Conservation (phyloP, 495 filamentous ascomycete species). For the Podospora australis region DNA sequence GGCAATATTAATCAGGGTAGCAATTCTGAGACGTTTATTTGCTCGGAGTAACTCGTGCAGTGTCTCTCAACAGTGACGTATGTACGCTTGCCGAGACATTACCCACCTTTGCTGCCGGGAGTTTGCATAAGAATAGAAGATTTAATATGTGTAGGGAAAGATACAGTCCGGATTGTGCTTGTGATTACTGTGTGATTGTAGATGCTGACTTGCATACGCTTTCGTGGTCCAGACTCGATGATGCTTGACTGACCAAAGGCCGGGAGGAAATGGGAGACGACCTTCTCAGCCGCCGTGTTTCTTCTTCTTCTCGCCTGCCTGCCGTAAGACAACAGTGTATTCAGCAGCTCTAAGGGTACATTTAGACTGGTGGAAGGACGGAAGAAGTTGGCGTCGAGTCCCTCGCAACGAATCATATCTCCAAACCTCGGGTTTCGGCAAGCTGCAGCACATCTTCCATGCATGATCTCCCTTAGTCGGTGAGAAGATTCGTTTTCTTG, state of each 20-base stretch:
- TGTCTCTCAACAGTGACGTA: background rate
- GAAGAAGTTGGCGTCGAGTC: slow-evolving; percentile 12
- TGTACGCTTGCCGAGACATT: slow-evolving; percentile 14
- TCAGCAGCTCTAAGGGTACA: slow-evolving; percentile 7
- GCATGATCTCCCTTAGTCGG: slow-evolving; percentile 15
- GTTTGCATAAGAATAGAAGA: slow-evolving; percentile 4
- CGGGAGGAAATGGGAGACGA: too few relatives aligned
- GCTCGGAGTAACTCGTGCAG: background rate
- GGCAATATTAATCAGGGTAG: too few relatives aligned
- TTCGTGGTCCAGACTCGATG: background rate
- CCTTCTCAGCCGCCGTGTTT: too few relatives aligned
- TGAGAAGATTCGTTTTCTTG: slow-evolving; percentile 5
- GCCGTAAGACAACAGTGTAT: background rate
- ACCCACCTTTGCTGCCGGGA: slow-evolving; percentile 8
- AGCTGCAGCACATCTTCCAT: background rate
- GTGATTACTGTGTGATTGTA: slow-evolving; percentile 4
- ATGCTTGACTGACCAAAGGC: too few relatives aligned
- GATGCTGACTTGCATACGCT: background rate
- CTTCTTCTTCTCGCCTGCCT: background rate
- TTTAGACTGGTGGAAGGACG: slow-evolving; percentile 6
- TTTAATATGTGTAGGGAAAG: background rate
- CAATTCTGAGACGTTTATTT: too few relatives aligned
- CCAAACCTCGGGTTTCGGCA: background rate
- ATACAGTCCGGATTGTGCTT: background rate
- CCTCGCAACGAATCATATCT: background rate